phyloP scores from a whole-genome alignment of 176 grass and related monocot genomes.

The Bolboschoenus planiculmis region DNA sequence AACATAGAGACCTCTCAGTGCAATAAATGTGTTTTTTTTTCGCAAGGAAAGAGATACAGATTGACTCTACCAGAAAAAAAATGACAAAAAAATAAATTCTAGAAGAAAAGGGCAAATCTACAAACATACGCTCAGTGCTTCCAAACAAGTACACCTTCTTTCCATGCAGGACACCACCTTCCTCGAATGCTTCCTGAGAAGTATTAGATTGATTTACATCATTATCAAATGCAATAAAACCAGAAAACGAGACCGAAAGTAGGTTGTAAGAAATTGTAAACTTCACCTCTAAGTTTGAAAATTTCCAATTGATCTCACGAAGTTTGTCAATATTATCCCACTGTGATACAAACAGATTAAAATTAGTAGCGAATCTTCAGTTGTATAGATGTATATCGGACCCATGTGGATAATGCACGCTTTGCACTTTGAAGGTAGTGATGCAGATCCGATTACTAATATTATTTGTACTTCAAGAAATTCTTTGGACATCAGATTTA shows the following conservation, averaged over 20 bases:
- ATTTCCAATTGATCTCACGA: constrained; percentile 74
- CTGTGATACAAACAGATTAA: constrained; percentile 27
- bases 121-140: constrained; percentile 66
- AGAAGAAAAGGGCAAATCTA: neutral
- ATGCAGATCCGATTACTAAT: neutral
- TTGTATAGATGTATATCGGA: neutral
- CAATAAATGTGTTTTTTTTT: neutral
- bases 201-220: constrained; percentile 14
- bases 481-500: neutral
- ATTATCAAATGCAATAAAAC: neutral
- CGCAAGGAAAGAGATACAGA: neutral
- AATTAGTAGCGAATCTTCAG: neutral
- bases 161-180: constrained; percentile 62
- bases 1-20: neutral
- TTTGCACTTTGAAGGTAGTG: neutral
- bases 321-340: constrained; percentile 96
- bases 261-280: constrained; percentile 4
- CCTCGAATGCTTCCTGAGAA: constrained; percentile 61
- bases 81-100: neutral
- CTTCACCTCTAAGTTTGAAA: constrained; percentile 79
- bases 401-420: neutral
- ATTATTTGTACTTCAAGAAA: neutral
- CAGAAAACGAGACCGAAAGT: neutral
- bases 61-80: neutral
- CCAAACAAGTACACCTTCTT: constrained; percentile 89